A percentile compares a stretch with the other conserved stretches of the same genome.
These are phyloP conservation scores for Gentiana dahurica DNA, from an alignment of 257 asterid genomes.

Conservation along the genomic window DNA sequence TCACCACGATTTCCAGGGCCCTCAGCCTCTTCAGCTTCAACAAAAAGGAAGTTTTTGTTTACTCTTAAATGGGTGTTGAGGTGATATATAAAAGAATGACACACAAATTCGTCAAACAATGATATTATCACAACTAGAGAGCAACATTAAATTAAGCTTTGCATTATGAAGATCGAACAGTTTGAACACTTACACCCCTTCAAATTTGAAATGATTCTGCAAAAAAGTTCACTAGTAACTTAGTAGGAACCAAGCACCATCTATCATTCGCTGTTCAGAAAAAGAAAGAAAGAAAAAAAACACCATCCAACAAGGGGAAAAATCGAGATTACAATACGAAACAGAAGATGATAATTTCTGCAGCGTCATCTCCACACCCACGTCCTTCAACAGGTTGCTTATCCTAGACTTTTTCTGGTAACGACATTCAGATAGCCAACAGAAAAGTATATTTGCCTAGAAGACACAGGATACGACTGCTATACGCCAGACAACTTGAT, in stretches of 20 bases:
- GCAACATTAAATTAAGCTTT: slow-evolving; percentile 27
- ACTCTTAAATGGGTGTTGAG: not conserved
- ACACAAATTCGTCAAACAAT: not conserved
- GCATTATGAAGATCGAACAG: slow-evolving; percentile 26
- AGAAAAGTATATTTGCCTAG: no score
- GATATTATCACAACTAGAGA: not conserved
- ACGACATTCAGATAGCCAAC: no score
- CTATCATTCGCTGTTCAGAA: not conserved
- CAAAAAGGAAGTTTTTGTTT: slow-evolving; percentile 12
- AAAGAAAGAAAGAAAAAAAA: no score
- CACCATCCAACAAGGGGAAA: no score
- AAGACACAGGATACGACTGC: no score
- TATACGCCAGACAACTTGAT: no score
- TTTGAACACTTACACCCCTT: slow-evolving; percentile 41
- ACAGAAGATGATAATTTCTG: no score
- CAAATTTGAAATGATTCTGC: slow-evolving; percentile 32
- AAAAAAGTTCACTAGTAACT: slow-evolving; percentile 30
- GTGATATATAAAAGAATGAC: not conserved
- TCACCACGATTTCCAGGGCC: slow-evolving; percentile 21
- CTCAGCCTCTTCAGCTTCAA: slow-evolving; percentile 52
- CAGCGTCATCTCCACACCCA: no score
- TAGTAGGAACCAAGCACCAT: slow-evolving; percentile 28
- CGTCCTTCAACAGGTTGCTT: no score
- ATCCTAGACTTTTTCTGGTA: no score
- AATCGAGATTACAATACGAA: no score